A percentile compares a stretch with the other conserved stretches of the same genome.
These are phyloP conservation scores for Candida easanensis DNA, from an alignment of 805 yeast genomes.

Conservation along the genomic window DNA sequence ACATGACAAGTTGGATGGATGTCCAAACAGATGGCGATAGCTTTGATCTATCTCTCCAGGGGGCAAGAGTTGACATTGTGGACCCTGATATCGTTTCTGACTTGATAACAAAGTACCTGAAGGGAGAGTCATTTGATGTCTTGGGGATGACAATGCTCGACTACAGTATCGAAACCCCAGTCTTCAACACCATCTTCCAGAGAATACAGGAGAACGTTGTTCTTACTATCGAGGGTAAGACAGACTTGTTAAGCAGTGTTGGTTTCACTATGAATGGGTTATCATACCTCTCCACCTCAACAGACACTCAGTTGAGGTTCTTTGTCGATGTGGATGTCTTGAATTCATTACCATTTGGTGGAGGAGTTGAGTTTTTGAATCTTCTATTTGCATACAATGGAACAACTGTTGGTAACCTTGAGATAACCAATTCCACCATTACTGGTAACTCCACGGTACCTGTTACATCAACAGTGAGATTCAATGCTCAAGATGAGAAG, in stretches of 20 bases:
- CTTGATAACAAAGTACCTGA: slow-evolving; percentile 7
- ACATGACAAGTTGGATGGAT: slow-evolving; percentile 23
- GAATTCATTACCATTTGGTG: slow-evolving; percentile 33
- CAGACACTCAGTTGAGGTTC: slow-evolving; percentile 25
- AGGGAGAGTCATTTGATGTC: slow-evolving; percentile 10
- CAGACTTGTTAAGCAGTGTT: slow-evolving; percentile 4
- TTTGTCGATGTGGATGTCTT: slow-evolving; percentile 30
- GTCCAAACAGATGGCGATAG: slow-evolving; percentile 11
- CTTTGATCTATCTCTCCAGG: slow-evolving; percentile 10
- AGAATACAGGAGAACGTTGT: slow-evolving; percentile 11
- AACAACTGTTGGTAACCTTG: slow-evolving; percentile 33
- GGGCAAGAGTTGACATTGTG: slow-evolving; percentile 21
- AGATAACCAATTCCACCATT: slow-evolving; percentile 25
- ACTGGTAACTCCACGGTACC: slow-evolving; percentile 19
- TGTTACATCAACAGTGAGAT: slow-evolving; percentile 16
- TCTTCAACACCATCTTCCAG: slow-evolving; percentile 23
- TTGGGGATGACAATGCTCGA: slow-evolving; percentile 15
- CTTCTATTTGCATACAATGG: slow-evolving; percentile 33
- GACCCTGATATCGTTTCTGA: slow-evolving; percentile 14
- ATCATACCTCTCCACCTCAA: slow-evolving; percentile 29
- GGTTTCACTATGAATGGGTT: slow-evolving; percentile 16
- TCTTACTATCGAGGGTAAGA: slow-evolving; percentile 4
- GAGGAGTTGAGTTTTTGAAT: slow-evolving; percentile 26
- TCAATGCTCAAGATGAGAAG: slow-evolving; percentile 17
- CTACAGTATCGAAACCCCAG: slow-evolving; percentile 23